Conservation (phyloP, 495 filamentous ascomycete genomes). For the Aspergillus nidulans region DNA sequence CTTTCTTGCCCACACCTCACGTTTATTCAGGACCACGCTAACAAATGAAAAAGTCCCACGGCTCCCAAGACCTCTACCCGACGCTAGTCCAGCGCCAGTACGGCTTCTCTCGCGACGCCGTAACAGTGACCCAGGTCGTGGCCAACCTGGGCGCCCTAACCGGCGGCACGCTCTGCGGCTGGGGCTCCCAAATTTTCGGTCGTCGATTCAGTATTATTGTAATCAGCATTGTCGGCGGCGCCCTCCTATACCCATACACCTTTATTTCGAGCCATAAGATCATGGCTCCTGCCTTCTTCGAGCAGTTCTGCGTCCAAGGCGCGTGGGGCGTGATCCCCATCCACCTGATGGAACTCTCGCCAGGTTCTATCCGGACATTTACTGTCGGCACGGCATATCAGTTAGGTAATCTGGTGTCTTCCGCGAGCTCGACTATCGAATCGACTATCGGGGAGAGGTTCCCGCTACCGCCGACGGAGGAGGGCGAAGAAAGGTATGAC, state of each 20-base stretch:
- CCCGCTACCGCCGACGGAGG: slow-evolving; percentile 57
- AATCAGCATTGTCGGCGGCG: slow-evolving; percentile 71
- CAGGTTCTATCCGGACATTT: slow-evolving; percentile 77
- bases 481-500: slow-evolving; percentile 54
- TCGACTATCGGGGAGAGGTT: slow-evolving; percentile 77
- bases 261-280: slow-evolving; percentile 57
- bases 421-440: slow-evolving; percentile 78
- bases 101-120: slow-evolving; percentile 61
- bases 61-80: slow-evolving; percentile 87
- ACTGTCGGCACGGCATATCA: slow-evolving; percentile 82
- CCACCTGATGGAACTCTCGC: slow-evolving; percentile 83
- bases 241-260: slow-evolving; percentile 76
- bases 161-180: slow-evolving; percentile 74
- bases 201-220: slow-evolving; percentile 77
- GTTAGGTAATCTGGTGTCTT: slow-evolving; percentile 78
- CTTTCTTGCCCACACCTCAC: background rate
- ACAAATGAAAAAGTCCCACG: slow-evolving; percentile 57
- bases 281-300: slow-evolving; percentile 84
- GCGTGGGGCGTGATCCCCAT: slow-evolving; percentile 84
- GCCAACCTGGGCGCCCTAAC: slow-evolving; percentile 77
- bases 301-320: slow-evolving; percentile 86
- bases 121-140: slow-evolving; percentile 81
- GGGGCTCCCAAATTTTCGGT: slow-evolving; percentile 75
- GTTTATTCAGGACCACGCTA: background rate
- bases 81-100: slow-evolving; percentile 79